A percentile compares a stretch with the other conserved stretches of the same genome.
Evolutionary conservation across 2,329 filamentous ascomycete species (phyloP).

Genomic region (Monilinia polystroma): DNA sequence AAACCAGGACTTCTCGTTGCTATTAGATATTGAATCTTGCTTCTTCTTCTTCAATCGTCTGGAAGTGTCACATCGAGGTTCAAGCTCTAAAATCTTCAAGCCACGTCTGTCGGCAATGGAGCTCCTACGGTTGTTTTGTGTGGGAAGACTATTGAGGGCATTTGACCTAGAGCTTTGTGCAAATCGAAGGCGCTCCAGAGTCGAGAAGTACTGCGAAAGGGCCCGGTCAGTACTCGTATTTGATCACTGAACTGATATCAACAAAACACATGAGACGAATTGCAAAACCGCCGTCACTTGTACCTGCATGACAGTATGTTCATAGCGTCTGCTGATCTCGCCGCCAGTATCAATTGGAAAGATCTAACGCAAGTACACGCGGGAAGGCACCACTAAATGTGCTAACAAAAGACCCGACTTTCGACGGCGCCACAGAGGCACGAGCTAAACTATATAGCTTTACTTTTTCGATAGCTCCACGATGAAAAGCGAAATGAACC

Average conservation of each 20-base stretch:
- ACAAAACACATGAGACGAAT: constrained; percentile 14
- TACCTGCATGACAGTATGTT: constrained; percentile 21
- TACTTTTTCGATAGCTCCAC: constrained; percentile 12
- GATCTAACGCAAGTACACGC: not conserved
- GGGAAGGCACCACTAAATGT: constrained; percentile 17
- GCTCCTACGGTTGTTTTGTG: constrained; percentile 32
- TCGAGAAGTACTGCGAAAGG: constrained; percentile 65
- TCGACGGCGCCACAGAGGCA: constrained; percentile 6
- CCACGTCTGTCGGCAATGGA: constrained; percentile 38
- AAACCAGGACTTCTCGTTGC: constrained; percentile 64
- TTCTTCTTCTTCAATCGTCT: constrained; percentile 36
- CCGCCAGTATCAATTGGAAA: constrained; percentile 20
- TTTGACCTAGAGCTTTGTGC: constrained; percentile 49
- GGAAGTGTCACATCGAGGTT: constrained; percentile 32
- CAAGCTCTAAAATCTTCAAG: constrained; percentile 32
- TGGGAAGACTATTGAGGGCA: constrained; percentile 36
- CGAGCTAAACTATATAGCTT: constrained; percentile 21
- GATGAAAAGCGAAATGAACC: constrained; percentile 2
- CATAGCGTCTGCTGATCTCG: constrained; percentile 25
- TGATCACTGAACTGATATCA: constrained; percentile 20
- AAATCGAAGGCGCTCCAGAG: constrained; percentile 67
- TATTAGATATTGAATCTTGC: constrained; percentile 44
- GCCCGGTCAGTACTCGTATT: constrained; percentile 14
- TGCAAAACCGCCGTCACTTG: constrained; percentile 15
- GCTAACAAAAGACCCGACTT: constrained; percentile 13